Percentiles rank a stretch among this genome's conserved stretches.
Conservation (phyloP, 495 filamentous ascomycete species). For the Talaromyces nanjingensis region DNA sequence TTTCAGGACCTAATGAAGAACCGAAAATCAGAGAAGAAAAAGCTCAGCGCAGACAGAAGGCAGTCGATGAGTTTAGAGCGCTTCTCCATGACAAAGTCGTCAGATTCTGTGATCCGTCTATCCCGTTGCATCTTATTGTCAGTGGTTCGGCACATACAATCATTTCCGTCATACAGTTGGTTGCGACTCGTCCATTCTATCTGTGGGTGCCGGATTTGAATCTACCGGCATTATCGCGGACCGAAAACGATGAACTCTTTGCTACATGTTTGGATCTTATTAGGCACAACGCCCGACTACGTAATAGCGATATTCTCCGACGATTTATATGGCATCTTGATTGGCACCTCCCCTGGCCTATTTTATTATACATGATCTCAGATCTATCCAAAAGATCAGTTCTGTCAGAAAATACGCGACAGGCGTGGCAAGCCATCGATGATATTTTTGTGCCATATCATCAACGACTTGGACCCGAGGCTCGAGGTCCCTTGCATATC, state of each 20-base stretch:
- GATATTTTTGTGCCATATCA: background rate
- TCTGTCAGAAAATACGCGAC: background rate
- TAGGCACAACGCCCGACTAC: background rate
- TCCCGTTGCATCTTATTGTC: background rate
- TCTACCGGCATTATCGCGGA: background rate
- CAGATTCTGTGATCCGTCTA: background rate
- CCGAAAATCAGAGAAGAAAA: background rate
- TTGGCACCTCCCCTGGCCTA: constrained; percentile 6
- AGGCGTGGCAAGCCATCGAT: background rate
- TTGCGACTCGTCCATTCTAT: background rate
- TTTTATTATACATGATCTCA: background rate
- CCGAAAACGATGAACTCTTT: background rate
- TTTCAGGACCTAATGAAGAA: background rate
- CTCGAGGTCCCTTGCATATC: constrained; percentile 3
- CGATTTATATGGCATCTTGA: constrained; percentile 1
- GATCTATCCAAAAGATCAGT: background rate
- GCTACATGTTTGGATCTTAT: background rate
- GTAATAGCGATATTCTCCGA: background rate
- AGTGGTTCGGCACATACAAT: background rate
- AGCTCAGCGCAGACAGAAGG: background rate
- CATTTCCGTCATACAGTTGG: background rate
- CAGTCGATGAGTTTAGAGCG: background rate
- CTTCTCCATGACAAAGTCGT: background rate
- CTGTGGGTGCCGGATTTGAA: background rate
- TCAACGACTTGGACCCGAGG: background rate